Percentiles rank a stretch among this genome's conserved stretches.
Evolutionary conservation across 495 filamentous ascomycete genomes (phyloP).

Genomic region (Cenococcum geophilum): DNA sequence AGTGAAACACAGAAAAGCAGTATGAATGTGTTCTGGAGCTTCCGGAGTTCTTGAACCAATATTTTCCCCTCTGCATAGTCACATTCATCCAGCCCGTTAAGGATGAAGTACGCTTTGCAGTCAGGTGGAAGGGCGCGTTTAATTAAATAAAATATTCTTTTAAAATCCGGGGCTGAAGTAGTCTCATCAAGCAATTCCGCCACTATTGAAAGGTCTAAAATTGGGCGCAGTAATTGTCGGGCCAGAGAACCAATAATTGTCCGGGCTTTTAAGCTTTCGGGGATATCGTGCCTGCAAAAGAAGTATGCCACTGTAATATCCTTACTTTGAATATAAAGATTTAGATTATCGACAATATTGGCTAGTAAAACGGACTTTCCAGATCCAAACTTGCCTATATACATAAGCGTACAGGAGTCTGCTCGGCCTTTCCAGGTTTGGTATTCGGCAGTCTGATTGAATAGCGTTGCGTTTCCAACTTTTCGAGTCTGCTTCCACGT

Average conservation of each 20-base stretch:
- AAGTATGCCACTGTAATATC: constrained; percentile 38
- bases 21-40: constrained; percentile 30
- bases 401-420: constrained; percentile 35
- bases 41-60: constrained; percentile 28
- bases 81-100: constrained; percentile 43
- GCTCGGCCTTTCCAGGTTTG: constrained; percentile 36
- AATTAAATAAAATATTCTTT: constrained; percentile 26
- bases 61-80: constrained; percentile 23
- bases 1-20: constrained; percentile 37
- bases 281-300: constrained; percentile 43
- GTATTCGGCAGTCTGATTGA: constrained; percentile 33
- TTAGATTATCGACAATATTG: constrained; percentile 43
- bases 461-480: constrained; percentile 37
- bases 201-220: constrained; percentile 19
- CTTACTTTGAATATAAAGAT: constrained; percentile 26
- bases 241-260: constrained; percentile 41
- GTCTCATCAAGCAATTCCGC: constrained; percentile 27
- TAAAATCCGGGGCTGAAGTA: constrained; percentile 24
- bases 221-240: constrained; percentile 37
- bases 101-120: constrained; percentile 34
- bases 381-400: constrained; percentile 41
- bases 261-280: constrained; percentile 38
- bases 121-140: constrained; percentile 19
- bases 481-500: constrained; percentile 44
- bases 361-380: constrained; percentile 44